Conservation (phyloP, 164 flowering plant species). For the Amborella trichopoda region DNA sequence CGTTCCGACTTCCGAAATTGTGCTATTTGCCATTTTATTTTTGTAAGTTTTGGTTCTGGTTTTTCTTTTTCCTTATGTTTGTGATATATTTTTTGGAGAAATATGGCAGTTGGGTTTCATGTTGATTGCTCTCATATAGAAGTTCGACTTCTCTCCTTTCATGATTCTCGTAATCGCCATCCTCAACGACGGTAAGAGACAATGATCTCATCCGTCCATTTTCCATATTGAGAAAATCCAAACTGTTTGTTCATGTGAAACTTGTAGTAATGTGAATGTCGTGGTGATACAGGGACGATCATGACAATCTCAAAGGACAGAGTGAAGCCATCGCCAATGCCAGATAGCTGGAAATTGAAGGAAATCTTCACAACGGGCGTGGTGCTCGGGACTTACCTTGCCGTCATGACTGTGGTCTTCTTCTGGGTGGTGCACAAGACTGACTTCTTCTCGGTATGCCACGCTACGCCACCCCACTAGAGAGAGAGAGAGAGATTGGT, state of each 20-base stretch:
- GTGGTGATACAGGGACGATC: constrained; percentile 34
- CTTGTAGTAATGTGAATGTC: not conserved
- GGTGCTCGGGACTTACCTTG: constrained; percentile 44
- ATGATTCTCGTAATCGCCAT: constrained; percentile 64
- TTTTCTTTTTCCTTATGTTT: not conserved
- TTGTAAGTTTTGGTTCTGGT: not conserved
- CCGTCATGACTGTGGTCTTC: constrained; percentile 47
- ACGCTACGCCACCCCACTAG: no score
- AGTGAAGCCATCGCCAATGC: constrained; percentile 59
- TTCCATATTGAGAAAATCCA: not conserved
- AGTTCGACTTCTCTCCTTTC: constrained; percentile 55
- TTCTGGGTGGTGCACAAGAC: constrained; percentile 36
- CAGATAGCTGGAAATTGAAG: constrained; percentile 60
- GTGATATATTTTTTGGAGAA: not conserved
- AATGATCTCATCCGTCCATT: not conserved
- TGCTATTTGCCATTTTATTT: not conserved
- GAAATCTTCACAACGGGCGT: constrained; percentile 62
- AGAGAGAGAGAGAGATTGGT: no score
- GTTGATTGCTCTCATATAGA: constrained; percentile 39
- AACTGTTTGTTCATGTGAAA: not conserved
- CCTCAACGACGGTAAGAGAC: constrained; percentile 51
- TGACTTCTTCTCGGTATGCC: constrained; percentile 37
- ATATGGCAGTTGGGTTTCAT: constrained; percentile 44
- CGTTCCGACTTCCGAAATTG: constrained; percentile 6
- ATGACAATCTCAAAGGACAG: constrained; percentile 75